Evolutionary conservation across 139 green algal species (phyloP), one percentile per base, ranked within the genome.

Genomic region (Pseudopediastrum boryanum): DNA sequence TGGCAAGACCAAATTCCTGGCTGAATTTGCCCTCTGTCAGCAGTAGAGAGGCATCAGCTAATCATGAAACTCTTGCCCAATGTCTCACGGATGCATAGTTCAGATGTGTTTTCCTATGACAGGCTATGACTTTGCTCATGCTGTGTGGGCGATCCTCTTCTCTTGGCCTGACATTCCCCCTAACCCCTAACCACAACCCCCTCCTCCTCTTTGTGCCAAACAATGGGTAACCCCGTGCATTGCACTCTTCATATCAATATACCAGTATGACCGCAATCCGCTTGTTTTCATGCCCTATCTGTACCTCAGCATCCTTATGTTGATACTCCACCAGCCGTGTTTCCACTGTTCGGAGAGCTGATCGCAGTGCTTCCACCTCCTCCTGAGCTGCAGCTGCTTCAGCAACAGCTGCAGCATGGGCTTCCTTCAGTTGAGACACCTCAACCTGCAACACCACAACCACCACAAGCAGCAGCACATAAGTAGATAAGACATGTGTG

Each of bases 291-390:
- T 21, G 21, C 10, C 7, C 85, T n/a, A n/a, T n/a, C n/a, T n/a
- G 31, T 75, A 90, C 86, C 64, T 89, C 86, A 19, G 72, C 79
- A 36, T 89, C 85, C 56, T 84, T 82, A 16, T 79, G 59, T 71
- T 90, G 86, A 68, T 92, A 83, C 66, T 90, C 89, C 2, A 50
- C 39, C 19, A 93, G 79, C 36, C 74, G 63, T 12, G 56, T 48
- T 83, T 90, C 83, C 67, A 92, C 54, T 7, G 48, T 71, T n/a
- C 33, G 25, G 23, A 87, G 66, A 6, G 80, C 79, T 6, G 23
- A 42, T 1, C 79, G 66, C 65, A 91, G 76, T 38, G 52, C 61
- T 0, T 86, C 83, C 29, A 38, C 46, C 65, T 91, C 84, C 13
- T 44, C 38, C 0, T 29, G 65, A 31, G 58, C 27, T n/a, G 50